Percentiles rank a stretch among this genome's conserved stretches.
phyloP scores from a whole-genome alignment of 176 grass and related monocot species.

The Eleusine indica region DNA sequence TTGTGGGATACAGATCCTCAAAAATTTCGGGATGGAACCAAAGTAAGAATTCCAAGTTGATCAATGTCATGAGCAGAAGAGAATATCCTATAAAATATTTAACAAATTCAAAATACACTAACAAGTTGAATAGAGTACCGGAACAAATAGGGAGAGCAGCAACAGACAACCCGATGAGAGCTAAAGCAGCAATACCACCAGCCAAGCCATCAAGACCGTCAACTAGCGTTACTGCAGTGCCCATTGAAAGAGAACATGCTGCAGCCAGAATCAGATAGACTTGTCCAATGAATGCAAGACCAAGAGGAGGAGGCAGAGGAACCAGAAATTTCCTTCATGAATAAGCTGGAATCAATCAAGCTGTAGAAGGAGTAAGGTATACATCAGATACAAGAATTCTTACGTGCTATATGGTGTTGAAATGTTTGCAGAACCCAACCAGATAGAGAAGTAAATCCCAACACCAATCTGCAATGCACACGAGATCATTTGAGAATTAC shows the following conservation, averaged over 20 bases:
- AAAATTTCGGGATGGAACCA: neutral
- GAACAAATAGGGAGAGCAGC: conserved; percentile 69
- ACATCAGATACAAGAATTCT: conserved; percentile 32
- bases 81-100: conserved; percentile 21
- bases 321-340: conserved; percentile 85
- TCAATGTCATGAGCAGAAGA: conserved; percentile 4
- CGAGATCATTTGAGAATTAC: conserved; percentile 24
- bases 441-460: conserved; percentile 80
- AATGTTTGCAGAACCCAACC: conserved; percentile 78
- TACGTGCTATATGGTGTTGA: conserved; percentile 93
- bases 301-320: conserved; percentile 82
- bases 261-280: conserved; percentile 72
- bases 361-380: conserved; percentile 1
- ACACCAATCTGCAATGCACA: conserved; percentile 60
- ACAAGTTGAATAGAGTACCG: conserved; percentile 33
- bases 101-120: conserved; percentile 15
- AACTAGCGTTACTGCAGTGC: conserved; percentile 71
- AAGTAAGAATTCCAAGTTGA: neutral
- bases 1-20: neutral
- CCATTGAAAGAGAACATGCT: conserved; percentile 63
- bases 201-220: conserved; percentile 92
- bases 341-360: conserved; percentile 43
- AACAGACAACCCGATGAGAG: conserved; percentile 78
- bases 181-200: conserved; percentile 78
- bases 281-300: conserved; percentile 73